These are phyloP conservation scores for Tricladium varicosporioides DNA, from an alignment of 2,329 filamentous ascomycete species.

Conservation along the genomic window DNA sequence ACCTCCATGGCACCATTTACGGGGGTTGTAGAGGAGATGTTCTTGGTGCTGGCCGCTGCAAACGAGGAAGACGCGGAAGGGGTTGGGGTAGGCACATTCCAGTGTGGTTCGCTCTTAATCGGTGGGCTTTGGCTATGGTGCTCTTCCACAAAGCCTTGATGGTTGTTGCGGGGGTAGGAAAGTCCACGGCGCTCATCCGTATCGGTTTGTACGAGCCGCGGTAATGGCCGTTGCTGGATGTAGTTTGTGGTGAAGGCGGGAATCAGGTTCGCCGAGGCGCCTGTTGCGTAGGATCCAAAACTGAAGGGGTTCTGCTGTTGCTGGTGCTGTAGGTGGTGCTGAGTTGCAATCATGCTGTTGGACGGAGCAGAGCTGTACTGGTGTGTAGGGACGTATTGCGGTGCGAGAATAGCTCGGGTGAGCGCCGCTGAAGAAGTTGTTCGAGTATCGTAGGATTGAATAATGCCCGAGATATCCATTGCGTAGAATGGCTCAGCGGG, in stretches of 20 bases:
- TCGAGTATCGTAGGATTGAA: conserved; percentile 48
- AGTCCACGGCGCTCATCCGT: conserved; percentile 17
- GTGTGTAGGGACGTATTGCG: conserved; percentile 47
- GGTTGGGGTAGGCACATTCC: conserved; percentile 21
- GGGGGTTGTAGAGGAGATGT: conserved; percentile 8
- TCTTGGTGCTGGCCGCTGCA: conserved; percentile 15
- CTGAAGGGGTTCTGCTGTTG: conserved; percentile 42
- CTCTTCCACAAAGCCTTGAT: conserved; percentile 32
- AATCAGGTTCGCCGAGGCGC: conserved; percentile 27
- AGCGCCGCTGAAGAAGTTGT: conserved; percentile 36
- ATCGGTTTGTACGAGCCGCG: conserved; percentile 29
- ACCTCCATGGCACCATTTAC: conserved; percentile 38
- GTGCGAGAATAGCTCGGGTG: conserved; percentile 43
- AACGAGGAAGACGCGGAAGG: conserved; percentile 19
- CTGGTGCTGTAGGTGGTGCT: conserved; percentile 35
- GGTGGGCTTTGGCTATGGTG: conserved; percentile 31
- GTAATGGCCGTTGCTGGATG: conserved; percentile 32
- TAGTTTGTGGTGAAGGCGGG: conserved; percentile 31
- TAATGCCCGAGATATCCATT: conserved; percentile 46
- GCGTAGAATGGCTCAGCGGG: conserved; percentile 26
- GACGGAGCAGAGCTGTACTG: conserved; percentile 45
- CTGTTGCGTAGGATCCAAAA: conserved; percentile 38
- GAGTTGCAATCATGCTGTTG: conserved; percentile 41
- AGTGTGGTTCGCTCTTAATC: conserved; percentile 37
- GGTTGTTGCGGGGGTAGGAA: conserved; percentile 34